These are phyloP conservation scores for Hygrocybe punicea DNA, from an alignment of 768 basidiomycete species.

Conservation along the genomic window DNA sequence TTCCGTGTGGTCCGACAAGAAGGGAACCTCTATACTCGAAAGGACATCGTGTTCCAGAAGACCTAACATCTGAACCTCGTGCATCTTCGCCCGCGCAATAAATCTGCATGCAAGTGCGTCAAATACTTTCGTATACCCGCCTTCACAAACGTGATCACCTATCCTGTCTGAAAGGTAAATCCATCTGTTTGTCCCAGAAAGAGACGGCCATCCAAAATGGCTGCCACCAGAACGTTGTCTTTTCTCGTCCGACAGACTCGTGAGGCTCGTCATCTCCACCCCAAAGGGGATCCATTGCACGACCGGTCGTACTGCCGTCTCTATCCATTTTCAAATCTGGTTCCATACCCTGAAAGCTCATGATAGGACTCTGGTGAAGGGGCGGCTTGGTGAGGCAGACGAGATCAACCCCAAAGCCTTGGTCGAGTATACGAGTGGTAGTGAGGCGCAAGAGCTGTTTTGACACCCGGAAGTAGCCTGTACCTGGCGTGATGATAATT, in stretches of 20 bases:
- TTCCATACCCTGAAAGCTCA: constrained; percentile 76
- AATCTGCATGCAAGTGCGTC: constrained; percentile 51
- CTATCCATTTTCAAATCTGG: constrained; percentile 47
- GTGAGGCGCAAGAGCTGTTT: constrained; percentile 88
- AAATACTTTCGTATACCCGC: neutral
- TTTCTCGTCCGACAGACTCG: constrained; percentile 30
- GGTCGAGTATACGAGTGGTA: constrained; percentile 89
- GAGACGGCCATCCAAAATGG: constrained; percentile 81
- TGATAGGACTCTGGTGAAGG: constrained; percentile 88
- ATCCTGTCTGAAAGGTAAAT: constrained; percentile 75
- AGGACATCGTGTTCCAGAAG: constrained; percentile 88
- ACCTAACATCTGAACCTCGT: constrained; percentile 93
- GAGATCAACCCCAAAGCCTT: constrained; percentile 87
- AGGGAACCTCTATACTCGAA: constrained; percentile 84
- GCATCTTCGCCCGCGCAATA: constrained; percentile 93
- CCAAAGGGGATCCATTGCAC: constrained; percentile 71
- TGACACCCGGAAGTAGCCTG: constrained; percentile 89
- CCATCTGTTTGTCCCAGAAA: constrained; percentile 87
- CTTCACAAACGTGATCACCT: constrained; percentile 42
- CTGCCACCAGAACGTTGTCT: constrained; percentile 81
- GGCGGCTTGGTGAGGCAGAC: constrained; percentile 89
- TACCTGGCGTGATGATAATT: constrained; percentile 87
- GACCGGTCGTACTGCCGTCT: constrained; percentile 43
- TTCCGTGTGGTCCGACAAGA: constrained; percentile 49
- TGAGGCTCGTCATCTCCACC: constrained; percentile 48